phyloP scores from a whole-genome alignment of 441 rosid genomes.

The Erysimum cheiri region DNA sequence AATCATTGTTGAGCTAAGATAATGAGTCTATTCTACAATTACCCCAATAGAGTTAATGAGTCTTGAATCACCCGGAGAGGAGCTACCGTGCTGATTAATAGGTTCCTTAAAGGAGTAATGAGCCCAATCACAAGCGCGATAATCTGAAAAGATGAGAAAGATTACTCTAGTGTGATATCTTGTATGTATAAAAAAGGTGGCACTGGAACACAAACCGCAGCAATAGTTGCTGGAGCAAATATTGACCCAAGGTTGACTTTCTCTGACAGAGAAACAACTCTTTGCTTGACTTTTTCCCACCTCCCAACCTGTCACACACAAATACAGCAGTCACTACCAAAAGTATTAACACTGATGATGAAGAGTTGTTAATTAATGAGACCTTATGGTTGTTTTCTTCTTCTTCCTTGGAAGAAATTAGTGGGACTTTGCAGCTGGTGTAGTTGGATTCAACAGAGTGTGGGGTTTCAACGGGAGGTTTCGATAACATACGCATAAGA shows the following conservation, averaged over 20 bases:
- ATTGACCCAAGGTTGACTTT: slow-evolving; percentile 56
- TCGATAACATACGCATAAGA: slow-evolving; percentile 60
- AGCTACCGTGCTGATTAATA: slow-evolving; percentile 60
- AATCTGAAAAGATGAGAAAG: slow-evolving; percentile 45
- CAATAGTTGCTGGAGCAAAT: slow-evolving; percentile 79
- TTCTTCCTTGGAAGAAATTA: slow-evolving; percentile 50
- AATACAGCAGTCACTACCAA: slow-evolving; percentile 3
- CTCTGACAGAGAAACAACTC: slow-evolving; percentile 39
- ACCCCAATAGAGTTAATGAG: slow-evolving; percentile 72
- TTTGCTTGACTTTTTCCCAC: slow-evolving; percentile 39
- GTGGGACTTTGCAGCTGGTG: slow-evolving; percentile 51
- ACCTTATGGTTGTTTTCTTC: slow-evolving; percentile 33
- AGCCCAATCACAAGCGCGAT: slow-evolving; percentile 67
- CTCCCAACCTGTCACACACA: slow-evolving; percentile 49
- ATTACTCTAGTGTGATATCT: not conserved
- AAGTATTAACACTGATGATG: not conserved
- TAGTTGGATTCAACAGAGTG: slow-evolving; percentile 39
- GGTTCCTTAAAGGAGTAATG: slow-evolving; percentile 51
- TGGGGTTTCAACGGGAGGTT: slow-evolving; percentile 34
- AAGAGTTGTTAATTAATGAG: not conserved
- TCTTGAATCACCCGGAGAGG: slow-evolving; percentile 72
- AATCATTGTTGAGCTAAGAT: not conserved
- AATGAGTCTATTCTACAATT: not conserved
- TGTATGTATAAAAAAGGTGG: not conserved
- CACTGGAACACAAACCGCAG: slow-evolving; percentile 55